Evolutionary conservation across 2,329 filamentous ascomycete genomes (phyloP), one percentile per base, ranked within the genome.

Genomic region (Annulohypoxylon truncatum): DNA sequence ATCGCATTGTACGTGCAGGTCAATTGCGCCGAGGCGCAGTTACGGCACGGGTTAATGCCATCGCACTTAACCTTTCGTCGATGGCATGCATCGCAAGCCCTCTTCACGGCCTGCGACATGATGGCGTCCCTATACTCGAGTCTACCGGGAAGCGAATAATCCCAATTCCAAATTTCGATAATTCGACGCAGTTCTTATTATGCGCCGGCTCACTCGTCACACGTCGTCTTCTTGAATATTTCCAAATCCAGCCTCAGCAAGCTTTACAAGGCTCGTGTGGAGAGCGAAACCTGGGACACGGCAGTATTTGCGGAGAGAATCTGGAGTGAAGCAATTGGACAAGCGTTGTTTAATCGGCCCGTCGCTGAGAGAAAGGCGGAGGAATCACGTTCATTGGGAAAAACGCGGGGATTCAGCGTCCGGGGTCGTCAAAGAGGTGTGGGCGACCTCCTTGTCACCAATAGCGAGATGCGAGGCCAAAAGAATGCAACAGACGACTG

Each of bases 21-120:
- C 15, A 92, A 82, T 73, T 88, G 85, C 5, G 90, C 88, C 6
- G 89, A 86, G 10, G 84, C 83, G 79, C 90, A 93, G 78, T 92
- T 92, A 65, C 87, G 85, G 78, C 90, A 93, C 18, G 90, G 90
- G 73, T 89, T 89, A 75, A 88, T 82, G 62, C 89, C 89, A 74
- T 92, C 89, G 76, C 90, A 92, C 77, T 91, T 92, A 76, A 92
- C 90, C 78, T 92, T 92, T 77, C 90, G 87, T 70, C 89, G 88
- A 82, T 92, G 90, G 77, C 90, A 92, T 73, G 89, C 89, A 77
- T 92, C 90, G 80, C 90, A 92, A 64, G 90, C 90, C 75, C 89
- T 72, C 70, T 83, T 83, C 38, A 83, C 79, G 29, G 81, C 74
- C 62, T 77, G 74, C 67, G 77, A 78, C 77, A 79, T 79, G 47